Base-by-base conservation (phyloP, 2,329 filamentous ascomycete species). In the Sordariomycetes sp. region DNA sequence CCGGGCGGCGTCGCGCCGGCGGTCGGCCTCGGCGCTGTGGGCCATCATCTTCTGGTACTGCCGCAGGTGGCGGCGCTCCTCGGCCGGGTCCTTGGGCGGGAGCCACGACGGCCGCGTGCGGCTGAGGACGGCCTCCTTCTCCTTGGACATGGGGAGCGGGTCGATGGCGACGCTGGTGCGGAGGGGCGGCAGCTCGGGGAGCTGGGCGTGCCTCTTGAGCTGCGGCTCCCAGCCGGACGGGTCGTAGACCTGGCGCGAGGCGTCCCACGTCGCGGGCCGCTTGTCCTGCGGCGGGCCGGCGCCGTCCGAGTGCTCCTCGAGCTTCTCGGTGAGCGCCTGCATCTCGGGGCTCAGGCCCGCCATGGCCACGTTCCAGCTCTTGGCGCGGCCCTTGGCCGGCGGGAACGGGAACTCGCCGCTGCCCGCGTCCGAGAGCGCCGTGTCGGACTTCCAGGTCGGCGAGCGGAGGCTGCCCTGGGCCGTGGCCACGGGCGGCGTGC, bases 31-130 rank as follows among this genome's bases (percentile, higher is more conserved):
- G 56, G 76, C 70, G 63, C 82, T 85, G 52, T 75, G 76, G 0
- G 77, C 79, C 86, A 93, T 89, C 87, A 94, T 92, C 69, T 80
- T 85, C 71, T 92, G 86, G 68, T 92, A 94, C 68, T 94, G 85
- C 66, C 83, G 91, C 63, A 99, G 69, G 71, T 99, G 94, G 64
- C 86, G 87, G 69, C 83, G 89, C 74, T 99, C 94, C 71, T 99
- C 94, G 58, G 88, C 88, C 1, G 90, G 92, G 63, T 94, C 86
- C 72, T 94, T 94, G 1, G 89, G 89, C 1, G 90, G 89, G 2
- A 94, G 76, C 90, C 90, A 94, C 1, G 88, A 91, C 0, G 89
- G 89, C 43, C 89, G 79, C 1, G 89, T 94, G 20, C 90, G 80
- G 25, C 88, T 90, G 24, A 94, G 76, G 1, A 92, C 88, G 3